Evolutionary conservation across 1,284 basidiomycete species (phyloP).

Genomic region (Cryptococcus deneoformans): DNA sequence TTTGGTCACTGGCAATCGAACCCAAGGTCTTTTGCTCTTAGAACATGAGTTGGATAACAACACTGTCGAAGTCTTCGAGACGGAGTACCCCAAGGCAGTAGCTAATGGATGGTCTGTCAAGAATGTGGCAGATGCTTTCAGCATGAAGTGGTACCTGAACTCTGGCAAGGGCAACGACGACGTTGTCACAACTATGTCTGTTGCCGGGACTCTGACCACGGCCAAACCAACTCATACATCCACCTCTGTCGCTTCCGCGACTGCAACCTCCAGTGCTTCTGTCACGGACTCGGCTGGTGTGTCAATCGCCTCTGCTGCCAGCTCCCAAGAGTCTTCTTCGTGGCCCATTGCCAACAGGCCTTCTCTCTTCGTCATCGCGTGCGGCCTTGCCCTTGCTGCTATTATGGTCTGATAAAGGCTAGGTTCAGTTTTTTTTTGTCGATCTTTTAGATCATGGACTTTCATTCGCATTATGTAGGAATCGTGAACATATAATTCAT

Average conservation of each 20-base stretch:
- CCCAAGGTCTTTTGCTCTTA: slow-evolving; percentile 36
- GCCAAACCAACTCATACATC: slow-evolving; percentile 7
- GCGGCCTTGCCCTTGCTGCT: too few relatives aligned
- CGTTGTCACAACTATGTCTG: slow-evolving; percentile 25
- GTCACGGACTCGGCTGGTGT: slow-evolving; percentile 10
- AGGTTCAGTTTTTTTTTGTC: too few relatives aligned
- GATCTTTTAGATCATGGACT: too few relatives aligned
- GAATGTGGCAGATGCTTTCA: slow-evolving; percentile 40
- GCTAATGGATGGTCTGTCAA: slow-evolving; percentile 39
- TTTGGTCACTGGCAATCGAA: slow-evolving; percentile 29
- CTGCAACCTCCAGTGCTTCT: neutral
- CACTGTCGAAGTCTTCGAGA: slow-evolving; percentile 36
- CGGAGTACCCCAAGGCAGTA: slow-evolving; percentile 28
- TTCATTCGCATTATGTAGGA: too few relatives aligned
- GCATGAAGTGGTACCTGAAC: slow-evolving; percentile 43
- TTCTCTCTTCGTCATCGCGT: neutral
- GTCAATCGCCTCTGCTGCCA: neutral
- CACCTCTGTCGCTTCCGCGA: slow-evolving; percentile 1
- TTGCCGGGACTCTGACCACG: slow-evolving; percentile 20
- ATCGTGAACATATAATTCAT: too few relatives aligned
- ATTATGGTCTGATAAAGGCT: too few relatives aligned
- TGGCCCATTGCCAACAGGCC: neutral
- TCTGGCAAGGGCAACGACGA: slow-evolving; percentile 24
- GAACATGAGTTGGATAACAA: slow-evolving; percentile 41
- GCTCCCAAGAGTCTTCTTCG: neutral